phyloP scores from a whole-genome alignment of 257 asterid genomes.

The Ophiorrhiza pumila region DNA sequence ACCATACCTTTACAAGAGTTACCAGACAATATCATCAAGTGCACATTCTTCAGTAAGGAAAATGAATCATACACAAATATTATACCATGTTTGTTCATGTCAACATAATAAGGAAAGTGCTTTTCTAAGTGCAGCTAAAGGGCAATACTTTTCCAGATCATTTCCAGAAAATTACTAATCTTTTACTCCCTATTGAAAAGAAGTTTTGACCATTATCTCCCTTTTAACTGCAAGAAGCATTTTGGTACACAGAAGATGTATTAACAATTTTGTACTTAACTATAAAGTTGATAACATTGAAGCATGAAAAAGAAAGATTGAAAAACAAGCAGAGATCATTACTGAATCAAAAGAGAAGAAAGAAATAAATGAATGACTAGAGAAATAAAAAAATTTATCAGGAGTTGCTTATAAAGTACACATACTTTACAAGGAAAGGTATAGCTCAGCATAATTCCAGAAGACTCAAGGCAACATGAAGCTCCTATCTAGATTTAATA shows the following conservation, averaged over 20 bases:
- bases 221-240: not conserved
- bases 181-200: not conserved
- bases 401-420: not conserved
- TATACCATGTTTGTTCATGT: not conserved
- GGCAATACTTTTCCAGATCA: not conserved
- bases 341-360: not conserved
- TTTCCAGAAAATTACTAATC: not conserved
- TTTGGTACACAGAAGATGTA: not conserved
- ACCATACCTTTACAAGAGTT: not conserved
- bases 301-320: not conserved
- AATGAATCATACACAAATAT: not conserved
- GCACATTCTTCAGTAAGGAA: not conserved
- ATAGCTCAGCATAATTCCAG: not conserved
- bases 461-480: not conserved
- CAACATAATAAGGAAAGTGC: not conserved
- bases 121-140: not conserved
- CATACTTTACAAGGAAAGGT: conserved; percentile 8
- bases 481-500: not conserved
- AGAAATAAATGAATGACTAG: not conserved
- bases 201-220: not conserved
- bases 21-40: not conserved
- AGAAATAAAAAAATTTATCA: not conserved
- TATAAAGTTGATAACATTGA: not conserved
- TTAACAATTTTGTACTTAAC: not conserved
- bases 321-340: not conserved